Base-by-base conservation (phyloP, 768 basidiomycete genomes). In the Naganishia antarctica region DNA sequence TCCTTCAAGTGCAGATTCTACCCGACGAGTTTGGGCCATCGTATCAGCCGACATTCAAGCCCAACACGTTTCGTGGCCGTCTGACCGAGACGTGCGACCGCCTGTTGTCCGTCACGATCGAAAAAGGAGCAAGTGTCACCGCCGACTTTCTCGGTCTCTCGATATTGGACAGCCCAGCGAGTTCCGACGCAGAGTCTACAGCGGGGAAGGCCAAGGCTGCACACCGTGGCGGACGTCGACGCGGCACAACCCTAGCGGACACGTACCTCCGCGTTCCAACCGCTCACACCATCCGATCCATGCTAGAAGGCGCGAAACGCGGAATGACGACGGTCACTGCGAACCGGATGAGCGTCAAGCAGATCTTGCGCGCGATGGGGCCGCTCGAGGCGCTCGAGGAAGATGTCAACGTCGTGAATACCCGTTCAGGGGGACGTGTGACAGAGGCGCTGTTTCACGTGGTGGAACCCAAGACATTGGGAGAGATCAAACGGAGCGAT, bases 321-420 rank as follows among this genome's bases (percentile, higher is more conserved):
- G 85, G 86, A 0, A 86, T 88, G 87, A 92, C 91, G 66, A 90
- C 88, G n/a, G 79, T 93, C 50, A 92, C 90, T 4, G 89, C 89
- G 9, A 93, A 94, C 69, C 81, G 84, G 68, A 82, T 86, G 31
- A 90, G 90, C 68, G 84, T 91, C 26, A 85, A 82, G 71, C 85
- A 85, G 25, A 80, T 92, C n/a, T 66, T 91, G 65, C 80, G 84
- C 65, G 87, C 87, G 74, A 82, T 90, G 75, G 79, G 77, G 26
- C 76, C 75, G 3, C 25, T 50, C 23, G 70, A 70, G 31, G 69
- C 69, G 31, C 75, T 76, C 18, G 45, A 49, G 32, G 64, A 45
- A n/a, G 64, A 57, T 15, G 53, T 40, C 7, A 23, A 25, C 32
- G 34, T 57, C 11, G 34, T 31, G 23, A 25, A 28, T n/a, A n/a